Evolutionary conservation across 176 grass and related monocot genomes (phyloP), one percentile per base, ranked within the genome.

Genomic region (Aegilops tauschii): DNA sequence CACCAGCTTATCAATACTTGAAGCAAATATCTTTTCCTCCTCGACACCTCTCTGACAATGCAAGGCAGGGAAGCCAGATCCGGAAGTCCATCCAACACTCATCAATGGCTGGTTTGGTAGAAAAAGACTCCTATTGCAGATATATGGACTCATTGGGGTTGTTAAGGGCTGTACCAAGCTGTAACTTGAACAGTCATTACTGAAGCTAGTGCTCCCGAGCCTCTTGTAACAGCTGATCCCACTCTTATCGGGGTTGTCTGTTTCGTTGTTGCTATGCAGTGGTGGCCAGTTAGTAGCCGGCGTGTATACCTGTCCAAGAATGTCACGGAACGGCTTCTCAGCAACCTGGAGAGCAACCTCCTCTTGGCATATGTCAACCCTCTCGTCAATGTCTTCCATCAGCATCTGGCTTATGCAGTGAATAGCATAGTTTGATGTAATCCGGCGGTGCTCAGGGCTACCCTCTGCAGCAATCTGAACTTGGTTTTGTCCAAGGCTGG

Each of bases 11-110:
- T 80, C 84, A 52, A 87, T 83, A 62, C 12, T 81, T 13, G 94
- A 79, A 78, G 93, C 54, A 64, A 93, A 83, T 42, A 88, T 89
- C 9, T 75, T 81, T 68, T 84, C 86, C 66, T 91, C 94, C 68
- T 91, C 84, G 39, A 29, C 62, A 65, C 89, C 89, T 72, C 71
- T 86, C 52, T 52, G 21, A 32, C 86, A 50, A 30, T 89, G 78
- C 31, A 76, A 80, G 3, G 27, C 79, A 3, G 54, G 5, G 28
- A 9, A 11, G 2, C 54, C 74, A 85, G 8, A 8, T 50, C 42
- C 61, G 25, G 37, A 73, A 70, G 32, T 4, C 44, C 63, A 87
- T 1, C 50, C 64, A 65, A 21, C 78, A 20, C 35, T 1, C 30
- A 31, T n/a, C 13, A 63, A 37, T 1, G 76, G 76, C 3, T 0